Conservation (phyloP, 2,329 filamentous ascomycete genomes). For the Paraconiothyrium sp. region DNA sequence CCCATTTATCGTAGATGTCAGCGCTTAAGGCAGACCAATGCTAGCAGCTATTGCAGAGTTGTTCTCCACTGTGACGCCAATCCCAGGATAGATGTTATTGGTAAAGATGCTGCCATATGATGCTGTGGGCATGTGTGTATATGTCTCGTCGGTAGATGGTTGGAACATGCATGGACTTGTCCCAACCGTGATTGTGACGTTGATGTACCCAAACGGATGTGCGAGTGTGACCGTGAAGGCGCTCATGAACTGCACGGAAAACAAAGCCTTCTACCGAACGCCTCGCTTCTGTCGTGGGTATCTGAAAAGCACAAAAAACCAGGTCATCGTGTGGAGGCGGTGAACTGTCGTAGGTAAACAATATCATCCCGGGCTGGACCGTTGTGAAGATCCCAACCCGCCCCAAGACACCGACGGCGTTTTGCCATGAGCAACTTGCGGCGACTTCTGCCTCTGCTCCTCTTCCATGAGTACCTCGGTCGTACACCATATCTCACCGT, state of each 20-base stretch:
- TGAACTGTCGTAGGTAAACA: neutral
- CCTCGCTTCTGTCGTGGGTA: neutral
- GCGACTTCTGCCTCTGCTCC: neutral
- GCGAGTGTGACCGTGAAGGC: neutral
- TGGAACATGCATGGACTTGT: neutral
- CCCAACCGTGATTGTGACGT: neutral
- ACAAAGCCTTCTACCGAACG: neutral
- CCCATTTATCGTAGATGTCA: neutral
- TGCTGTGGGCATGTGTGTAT: neutral
- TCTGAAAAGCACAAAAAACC: neutral
- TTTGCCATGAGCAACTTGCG: neutral
- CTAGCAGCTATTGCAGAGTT: neutral
- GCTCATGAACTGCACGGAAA: neutral
- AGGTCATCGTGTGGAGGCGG: neutral
- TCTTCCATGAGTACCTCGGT: conserved; percentile 14
- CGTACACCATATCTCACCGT: conserved; percentile 14
- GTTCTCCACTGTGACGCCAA: neutral
- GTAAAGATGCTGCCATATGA: neutral
- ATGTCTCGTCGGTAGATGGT: neutral
- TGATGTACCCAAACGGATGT: neutral
- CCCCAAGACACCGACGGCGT: neutral
- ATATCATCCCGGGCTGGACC: neutral
- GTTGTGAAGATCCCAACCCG: neutral
- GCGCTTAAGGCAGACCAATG: neutral
- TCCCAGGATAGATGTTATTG: neutral